Evolutionary conservation across 257 asterid genomes (phyloP), one percentile per base, ranked within the genome.

Genomic region (Solanum appendiculatum): DNA sequence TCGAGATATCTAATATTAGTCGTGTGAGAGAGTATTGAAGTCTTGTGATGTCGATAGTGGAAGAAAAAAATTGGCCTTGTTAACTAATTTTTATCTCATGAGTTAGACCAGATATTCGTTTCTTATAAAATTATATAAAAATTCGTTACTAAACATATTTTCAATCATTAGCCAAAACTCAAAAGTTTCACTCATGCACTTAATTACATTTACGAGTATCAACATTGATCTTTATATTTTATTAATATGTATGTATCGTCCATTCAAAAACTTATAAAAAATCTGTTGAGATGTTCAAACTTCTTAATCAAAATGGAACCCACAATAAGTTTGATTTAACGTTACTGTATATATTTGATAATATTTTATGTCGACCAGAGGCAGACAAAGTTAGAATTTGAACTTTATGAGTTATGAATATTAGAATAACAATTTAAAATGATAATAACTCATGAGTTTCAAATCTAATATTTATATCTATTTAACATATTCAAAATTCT

Each of bases 321-420:
- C 29, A 48, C 66, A 29, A 29, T 20, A 29, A 29, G 1, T 44
- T 46, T 78, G 40, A 27, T 78, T 27, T 27, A 44, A 44, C 25
- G 4, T 25, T 78, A 13, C 13, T 20, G n/a, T 54, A 20, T 12
- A 39, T 75, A 75, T 77, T 25, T 5, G 44, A 69, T 69, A 44
- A 46, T 80, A 29, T 80, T 80, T 29, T 25, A 31, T 29, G 29
- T 80, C 20, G 12, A 27, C 0, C 29, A 31, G 12, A 9, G 15
- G 2, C 1, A 0, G 6, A 12, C 0, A 13, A 0, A 16, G 7
- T 31, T 0, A 15, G 0, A 0, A 69, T 31, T 69, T 69, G 0
- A 69, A 69, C 0, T 69, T 31, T 31, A 31, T 31, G 1, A 15
- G 10, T 31, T 69, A 1, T 66, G 0, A 27, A 66, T 7, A 3